A percentile compares a stretch with the other conserved stretches of the same genome.
Evolutionary conservation across 2,329 filamentous ascomycete genomes (phyloP).

Genomic region (Penicillium sp.): DNA sequence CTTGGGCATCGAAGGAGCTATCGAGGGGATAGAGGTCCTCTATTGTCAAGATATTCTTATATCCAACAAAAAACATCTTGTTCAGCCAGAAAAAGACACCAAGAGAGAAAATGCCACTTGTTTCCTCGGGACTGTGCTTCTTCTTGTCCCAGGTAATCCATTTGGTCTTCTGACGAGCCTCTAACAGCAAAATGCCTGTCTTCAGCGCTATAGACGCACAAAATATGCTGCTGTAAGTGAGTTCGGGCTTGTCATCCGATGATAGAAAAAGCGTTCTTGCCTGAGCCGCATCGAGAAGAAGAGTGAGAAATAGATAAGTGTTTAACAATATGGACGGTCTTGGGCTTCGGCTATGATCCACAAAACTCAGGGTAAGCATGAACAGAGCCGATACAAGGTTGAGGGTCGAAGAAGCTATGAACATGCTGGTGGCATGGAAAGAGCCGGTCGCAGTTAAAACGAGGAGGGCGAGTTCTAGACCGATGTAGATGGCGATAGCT

Average conservation of each 20-base stretch:
- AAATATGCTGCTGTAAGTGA: conserved; percentile 2
- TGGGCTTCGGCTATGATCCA: conserved; percentile 41
- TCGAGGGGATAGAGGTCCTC: conserved; percentile 26
- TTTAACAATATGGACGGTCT: conserved; percentile 45
- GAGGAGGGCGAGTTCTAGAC: conserved; percentile 27
- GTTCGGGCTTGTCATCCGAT: conserved; percentile 1
- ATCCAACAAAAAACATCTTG: conserved; percentile 31
- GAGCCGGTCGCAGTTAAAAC: conserved; percentile 16
- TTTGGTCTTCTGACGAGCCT: conserved; percentile 24
- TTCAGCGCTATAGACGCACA: conserved; percentile 16
- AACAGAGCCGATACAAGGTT: conserved; percentile 25
- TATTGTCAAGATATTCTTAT: conserved; percentile 26
- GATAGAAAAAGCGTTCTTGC: conserved; percentile 35
- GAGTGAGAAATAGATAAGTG: conserved; percentile 41
- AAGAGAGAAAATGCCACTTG: conserved; percentile 34
- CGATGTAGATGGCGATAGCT: neutral
- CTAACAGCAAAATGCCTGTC: conserved; percentile 11
- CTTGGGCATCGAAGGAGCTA: neutral
- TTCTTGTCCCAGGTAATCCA: conserved; percentile 28
- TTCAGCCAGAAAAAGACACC: conserved; percentile 40
- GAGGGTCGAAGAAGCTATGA: conserved; percentile 30
- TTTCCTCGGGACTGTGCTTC: conserved; percentile 33
- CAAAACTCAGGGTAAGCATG: conserved; percentile 5
- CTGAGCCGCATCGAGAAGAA: conserved; percentile 42
- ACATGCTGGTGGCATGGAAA: conserved; percentile 22